Conservation (phyloP, 73 alveolate species). For the Paramecium pentaurelia region DNA sequence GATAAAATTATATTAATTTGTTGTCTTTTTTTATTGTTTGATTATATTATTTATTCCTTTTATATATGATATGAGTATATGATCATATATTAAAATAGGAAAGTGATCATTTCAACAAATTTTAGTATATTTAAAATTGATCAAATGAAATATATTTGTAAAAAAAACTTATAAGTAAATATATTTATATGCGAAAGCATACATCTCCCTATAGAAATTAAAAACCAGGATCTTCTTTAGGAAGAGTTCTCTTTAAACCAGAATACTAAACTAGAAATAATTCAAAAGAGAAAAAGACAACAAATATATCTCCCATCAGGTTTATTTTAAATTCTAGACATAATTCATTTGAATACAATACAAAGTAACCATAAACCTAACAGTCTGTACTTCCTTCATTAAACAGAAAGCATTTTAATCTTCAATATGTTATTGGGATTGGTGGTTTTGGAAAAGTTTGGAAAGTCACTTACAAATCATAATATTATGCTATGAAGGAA, state of each 20-base stretch:
- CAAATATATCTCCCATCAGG: not conserved
- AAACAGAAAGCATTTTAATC: conserved; percentile 38
- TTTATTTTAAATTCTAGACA: conserved; percentile 11
- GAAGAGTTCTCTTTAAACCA: not conserved
- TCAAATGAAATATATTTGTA: not conserved
- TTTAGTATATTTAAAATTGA: not conserved
- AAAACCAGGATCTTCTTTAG: conserved; percentile 21
- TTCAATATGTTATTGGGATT: conserved; percentile 66
- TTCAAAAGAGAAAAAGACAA: not conserved
- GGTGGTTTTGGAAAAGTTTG: conserved; percentile 86
- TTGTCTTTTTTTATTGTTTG: not conserved
- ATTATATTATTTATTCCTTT: not conserved
- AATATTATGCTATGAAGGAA: conserved; percentile 71
- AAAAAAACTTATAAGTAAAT: not conserved
- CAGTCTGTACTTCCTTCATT: not conserved
- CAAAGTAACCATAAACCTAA: not conserved
- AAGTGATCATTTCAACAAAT: not conserved
- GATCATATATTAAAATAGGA: not conserved
- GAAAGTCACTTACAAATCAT: conserved; percentile 72
- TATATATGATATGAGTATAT: too few relatives aligned
- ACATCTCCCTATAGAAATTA: not conserved
- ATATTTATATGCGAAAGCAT: not conserved
- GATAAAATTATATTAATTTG: not conserved
- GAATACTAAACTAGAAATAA: not conserved
- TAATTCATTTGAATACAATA: not conserved